phyloP scores from a whole-genome alignment of 2,329 filamentous ascomycete genomes.

The Whalleya microplaca region DNA sequence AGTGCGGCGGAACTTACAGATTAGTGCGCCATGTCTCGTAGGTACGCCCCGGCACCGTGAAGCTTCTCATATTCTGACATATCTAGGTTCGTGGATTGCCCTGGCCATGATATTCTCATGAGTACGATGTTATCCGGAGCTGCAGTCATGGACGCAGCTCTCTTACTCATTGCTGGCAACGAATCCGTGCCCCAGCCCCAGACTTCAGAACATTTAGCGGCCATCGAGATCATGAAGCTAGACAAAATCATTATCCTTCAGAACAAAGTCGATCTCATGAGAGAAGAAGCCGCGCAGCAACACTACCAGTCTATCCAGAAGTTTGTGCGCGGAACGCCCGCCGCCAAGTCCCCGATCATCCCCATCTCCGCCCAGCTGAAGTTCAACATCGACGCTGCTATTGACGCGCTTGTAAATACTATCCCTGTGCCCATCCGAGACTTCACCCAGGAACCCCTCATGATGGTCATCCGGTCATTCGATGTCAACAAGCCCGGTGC shows the following conservation, averaged over 20 bases:
- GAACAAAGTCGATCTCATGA: conserved; percentile 99
- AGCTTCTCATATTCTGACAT: conserved; percentile 9
- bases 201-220: conserved; percentile 97
- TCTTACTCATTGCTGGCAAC: conserved; percentile 96
- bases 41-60: conserved; percentile 43
- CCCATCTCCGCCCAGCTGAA: conserved; percentile 97
- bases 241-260: conserved; percentile 99
- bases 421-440: conserved; percentile 92
- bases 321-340: conserved; percentile 97
- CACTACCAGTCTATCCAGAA: conserved; percentile 98
- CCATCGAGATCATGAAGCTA: conserved; percentile 99
- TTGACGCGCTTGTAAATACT: conserved; percentile 92
- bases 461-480: conserved; percentile 99
- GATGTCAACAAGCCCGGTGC: conserved; percentile 99
- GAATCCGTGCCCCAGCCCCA: conserved; percentile 98
- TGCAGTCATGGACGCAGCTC: conserved; percentile 98
- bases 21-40: conserved; percentile 91
- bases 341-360: conserved; percentile 92
- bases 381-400: conserved; percentile 99
- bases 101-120: conserved; percentile 99
- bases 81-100: conserved; percentile 91
- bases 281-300: conserved; percentile 88
- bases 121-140: conserved; percentile 99
- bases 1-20: conserved; percentile 85
- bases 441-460: conserved; percentile 90